These are phyloP conservation scores for Candida hispaniensis DNA, from an alignment of 805 yeast species.

Conservation along the genomic window DNA sequence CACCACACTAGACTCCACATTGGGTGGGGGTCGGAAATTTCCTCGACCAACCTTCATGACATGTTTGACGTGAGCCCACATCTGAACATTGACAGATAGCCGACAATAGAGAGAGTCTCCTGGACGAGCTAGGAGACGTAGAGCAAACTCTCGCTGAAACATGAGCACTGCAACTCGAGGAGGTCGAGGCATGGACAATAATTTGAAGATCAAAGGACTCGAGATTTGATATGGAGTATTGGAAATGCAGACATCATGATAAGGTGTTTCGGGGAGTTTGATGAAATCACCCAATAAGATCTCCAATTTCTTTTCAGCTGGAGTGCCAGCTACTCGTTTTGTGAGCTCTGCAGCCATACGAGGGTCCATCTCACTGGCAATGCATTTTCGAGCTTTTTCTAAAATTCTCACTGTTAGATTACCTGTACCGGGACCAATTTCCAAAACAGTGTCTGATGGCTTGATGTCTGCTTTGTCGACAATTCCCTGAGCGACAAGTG, in stretches of 20 bases:
- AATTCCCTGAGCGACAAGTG: conserved; percentile 94
- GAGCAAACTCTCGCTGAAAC: conserved; percentile 97
- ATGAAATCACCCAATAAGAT: conserved; percentile 91
- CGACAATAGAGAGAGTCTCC: conserved; percentile 93
- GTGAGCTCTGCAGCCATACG: conserved; percentile 98
- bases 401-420: conserved; percentile 86
- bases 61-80: conserved; percentile 99
- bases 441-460: conserved; percentile 87
- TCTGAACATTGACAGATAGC: conserved; percentile 90
- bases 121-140: conserved; percentile 86
- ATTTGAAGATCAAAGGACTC: conserved; percentile 88
- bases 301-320: conserved; percentile 81
- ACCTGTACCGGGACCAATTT: conserved; percentile 99
- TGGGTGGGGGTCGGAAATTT: conserved; percentile 96
- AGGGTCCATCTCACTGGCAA: conserved; percentile 98
- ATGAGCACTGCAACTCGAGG: conserved; percentile 90
- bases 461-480: conserved; percentile 91
- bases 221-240: conserved; percentile 97
- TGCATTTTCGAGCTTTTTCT: conserved; percentile 87
- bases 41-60: conserved; percentile 97
- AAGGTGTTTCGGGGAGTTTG: conserved; percentile 89
- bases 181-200: conserved; percentile 82
- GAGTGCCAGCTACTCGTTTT: conserved; percentile 95
- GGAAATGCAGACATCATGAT: conserved; percentile 90
- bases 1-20: conserved; percentile 94